Evolutionary conservation across 371 early-diverging fungal species (phyloP).

Genomic region (Amoeboaphelidium protococcarum): DNA sequence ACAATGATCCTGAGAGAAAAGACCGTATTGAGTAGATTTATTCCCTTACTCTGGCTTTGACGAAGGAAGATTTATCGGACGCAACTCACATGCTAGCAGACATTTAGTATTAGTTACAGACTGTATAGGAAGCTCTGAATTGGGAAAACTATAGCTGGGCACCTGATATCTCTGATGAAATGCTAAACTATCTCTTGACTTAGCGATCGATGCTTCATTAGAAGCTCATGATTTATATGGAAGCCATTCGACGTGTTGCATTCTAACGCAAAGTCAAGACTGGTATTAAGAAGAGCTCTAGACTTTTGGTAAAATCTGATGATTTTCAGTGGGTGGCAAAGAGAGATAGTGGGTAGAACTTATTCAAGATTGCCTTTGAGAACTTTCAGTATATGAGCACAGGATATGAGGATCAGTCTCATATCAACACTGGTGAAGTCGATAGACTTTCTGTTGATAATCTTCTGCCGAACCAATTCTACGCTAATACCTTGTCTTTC

Average conservation of each 20-base stretch:
- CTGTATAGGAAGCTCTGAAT: conserved; percentile 3
- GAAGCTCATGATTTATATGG: conserved; percentile 39
- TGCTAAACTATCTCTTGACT: conserved; percentile 3
- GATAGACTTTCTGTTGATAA: conserved; percentile 38
- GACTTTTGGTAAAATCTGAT: conserved; percentile 11
- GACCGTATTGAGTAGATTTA: conserved; percentile 34
- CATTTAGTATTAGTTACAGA: conserved; percentile 30
- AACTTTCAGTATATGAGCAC: conserved; percentile 19
- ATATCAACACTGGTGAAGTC: conserved; percentile 33
- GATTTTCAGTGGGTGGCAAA: conserved; percentile 29
- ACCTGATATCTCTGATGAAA: conserved; percentile 4
- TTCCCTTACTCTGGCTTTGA: conserved; percentile 42
- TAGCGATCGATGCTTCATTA: conserved; percentile 20
- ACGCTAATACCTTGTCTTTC: conserved; percentile 36
- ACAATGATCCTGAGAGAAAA: conserved; percentile 45
- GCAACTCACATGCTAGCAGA: conserved; percentile 25
- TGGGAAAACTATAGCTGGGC: conserved; percentile 1
- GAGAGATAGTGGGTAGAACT: conserved; percentile 14
- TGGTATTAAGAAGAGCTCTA: conserved; percentile 8
- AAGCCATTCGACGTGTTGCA: conserved; percentile 28
- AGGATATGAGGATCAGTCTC: conserved; percentile 30
- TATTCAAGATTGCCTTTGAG: conserved; percentile 27
- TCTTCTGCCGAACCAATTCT: conserved; percentile 22
- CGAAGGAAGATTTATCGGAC: conserved; percentile 11
- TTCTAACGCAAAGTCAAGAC: conserved; percentile 7